Evolutionary conservation across 2,329 filamentous ascomycete genomes (phyloP).

Genomic region (Colletotrichum sp.): DNA sequence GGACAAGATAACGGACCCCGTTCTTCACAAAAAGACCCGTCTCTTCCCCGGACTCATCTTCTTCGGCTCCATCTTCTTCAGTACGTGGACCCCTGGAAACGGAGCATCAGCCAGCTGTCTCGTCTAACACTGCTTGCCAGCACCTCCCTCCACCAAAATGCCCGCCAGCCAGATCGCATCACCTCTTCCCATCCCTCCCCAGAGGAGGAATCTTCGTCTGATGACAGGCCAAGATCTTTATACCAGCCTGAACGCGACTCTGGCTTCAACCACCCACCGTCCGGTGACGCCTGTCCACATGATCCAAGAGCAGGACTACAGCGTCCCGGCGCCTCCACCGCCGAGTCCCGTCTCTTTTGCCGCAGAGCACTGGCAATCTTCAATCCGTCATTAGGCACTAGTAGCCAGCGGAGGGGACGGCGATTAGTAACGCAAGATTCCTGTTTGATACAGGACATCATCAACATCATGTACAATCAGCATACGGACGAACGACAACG

Average conservation of each 20-base stretch:
- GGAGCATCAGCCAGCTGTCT: not conserved
- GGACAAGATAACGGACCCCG: not conserved
- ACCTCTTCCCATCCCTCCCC: conserved; percentile 52
- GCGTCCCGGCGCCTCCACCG: conserved; percentile 68
- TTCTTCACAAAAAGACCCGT: not conserved
- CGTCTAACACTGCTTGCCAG: not conserved
- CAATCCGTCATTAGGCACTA: conserved; percentile 30
- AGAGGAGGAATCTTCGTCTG: conserved; percentile 49
- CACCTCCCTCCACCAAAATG: conserved; percentile 37
- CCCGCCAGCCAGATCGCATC: conserved; percentile 47
- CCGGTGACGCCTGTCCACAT: conserved; percentile 52
- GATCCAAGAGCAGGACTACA: conserved; percentile 65
- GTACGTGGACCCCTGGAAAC: not conserved
- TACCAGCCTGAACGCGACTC: conserved; percentile 56
- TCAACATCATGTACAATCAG: conserved; percentile 13
- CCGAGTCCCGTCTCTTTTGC: conserved; percentile 69
- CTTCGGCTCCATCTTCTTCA: not conserved
- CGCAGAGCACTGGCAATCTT: conserved; percentile 57
- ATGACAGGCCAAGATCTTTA: conserved; percentile 57
- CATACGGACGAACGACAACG: not conserved
- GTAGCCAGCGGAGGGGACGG: not conserved
- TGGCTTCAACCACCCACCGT: conserved; percentile 49
- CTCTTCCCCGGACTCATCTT: not conserved
- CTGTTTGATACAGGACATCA: not conserved
- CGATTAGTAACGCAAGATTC: not conserved